Evolutionary conservation across 129 eudicot genomes (phyloP).

Genomic region (Smallanthus sonchifolius): DNA sequence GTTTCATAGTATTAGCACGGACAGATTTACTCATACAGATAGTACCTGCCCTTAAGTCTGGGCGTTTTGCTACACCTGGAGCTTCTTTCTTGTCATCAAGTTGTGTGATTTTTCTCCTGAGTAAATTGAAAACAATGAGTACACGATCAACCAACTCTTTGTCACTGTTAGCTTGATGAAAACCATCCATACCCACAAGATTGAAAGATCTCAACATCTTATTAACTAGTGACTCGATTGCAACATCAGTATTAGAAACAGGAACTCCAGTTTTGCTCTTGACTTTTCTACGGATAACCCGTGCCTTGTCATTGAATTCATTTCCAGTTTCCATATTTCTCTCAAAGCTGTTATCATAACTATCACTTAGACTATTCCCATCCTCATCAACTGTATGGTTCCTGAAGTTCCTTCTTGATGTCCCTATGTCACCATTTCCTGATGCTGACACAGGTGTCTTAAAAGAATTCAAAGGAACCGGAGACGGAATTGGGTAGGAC

Average conservation of each 20-base stretch:
- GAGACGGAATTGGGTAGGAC: constrained; percentile 44
- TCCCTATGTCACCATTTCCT: constrained; percentile 45
- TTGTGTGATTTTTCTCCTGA: constrained; percentile 56
- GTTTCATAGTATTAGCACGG: constrained; percentile 57
- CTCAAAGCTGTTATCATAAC: constrained; percentile 10
- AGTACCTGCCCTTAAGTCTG: constrained; percentile 55
- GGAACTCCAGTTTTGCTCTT: background rate
- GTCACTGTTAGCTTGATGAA: constrained; percentile 44
- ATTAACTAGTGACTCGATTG: constrained; percentile 32
- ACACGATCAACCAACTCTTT: constrained; percentile 46
- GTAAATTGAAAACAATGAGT: constrained; percentile 46
- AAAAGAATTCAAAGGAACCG: constrained; percentile 57
- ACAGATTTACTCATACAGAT: constrained; percentile 59
- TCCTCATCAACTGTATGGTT: constrained; percentile 31
- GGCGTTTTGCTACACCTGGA: constrained; percentile 40
- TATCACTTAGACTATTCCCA: constrained; percentile 43
- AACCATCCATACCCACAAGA: constrained; percentile 34
- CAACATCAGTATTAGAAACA: constrained; percentile 23
- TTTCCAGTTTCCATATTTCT: constrained; percentile 23
- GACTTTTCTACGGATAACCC: constrained; percentile 21
- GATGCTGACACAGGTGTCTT: constrained; percentile 42
- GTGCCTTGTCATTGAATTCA: constrained; percentile 29
- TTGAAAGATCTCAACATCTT: constrained; percentile 32
- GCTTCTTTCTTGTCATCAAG: constrained; percentile 44
- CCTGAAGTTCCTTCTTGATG: constrained; percentile 33